Percentiles rank a stretch among this genome's conserved stretches.
Conservation (phyloP, 306 rosid species). For the Styphnolobium japonicum region DNA sequence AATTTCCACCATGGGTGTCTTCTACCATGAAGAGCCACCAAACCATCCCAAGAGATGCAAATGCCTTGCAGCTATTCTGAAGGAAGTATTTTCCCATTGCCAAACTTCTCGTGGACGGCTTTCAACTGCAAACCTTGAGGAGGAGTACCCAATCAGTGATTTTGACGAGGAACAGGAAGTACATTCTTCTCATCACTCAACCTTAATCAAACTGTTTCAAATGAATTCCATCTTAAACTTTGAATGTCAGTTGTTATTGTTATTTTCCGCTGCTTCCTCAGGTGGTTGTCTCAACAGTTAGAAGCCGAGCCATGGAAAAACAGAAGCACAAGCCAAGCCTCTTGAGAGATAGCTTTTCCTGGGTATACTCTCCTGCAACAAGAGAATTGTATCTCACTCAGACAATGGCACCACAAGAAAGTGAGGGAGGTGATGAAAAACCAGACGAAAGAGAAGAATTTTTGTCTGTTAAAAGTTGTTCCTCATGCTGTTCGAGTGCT, state of each 20-base stretch:
- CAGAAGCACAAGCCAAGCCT: conserved; percentile 46
- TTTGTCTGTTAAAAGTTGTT: conserved; percentile 57
- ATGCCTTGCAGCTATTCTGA: conserved; percentile 48
- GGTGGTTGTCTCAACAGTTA: conserved; percentile 73
- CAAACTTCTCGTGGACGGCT: conserved; percentile 38
- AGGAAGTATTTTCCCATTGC: conserved; percentile 60
- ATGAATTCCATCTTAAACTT: conserved; percentile 8
- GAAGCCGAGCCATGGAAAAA: conserved; percentile 66
- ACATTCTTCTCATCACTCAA: neutral
- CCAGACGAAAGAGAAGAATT: conserved; percentile 55
- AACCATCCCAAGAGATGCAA: conserved; percentile 56
- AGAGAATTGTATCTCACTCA: conserved; percentile 48
- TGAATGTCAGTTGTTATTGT: neutral
- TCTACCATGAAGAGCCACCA: conserved; percentile 67
- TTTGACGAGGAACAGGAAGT: conserved; percentile 75
- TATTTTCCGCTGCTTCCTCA: conserved; percentile 14
- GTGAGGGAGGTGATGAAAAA: conserved; percentile 28
- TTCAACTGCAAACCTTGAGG: conserved; percentile 47
- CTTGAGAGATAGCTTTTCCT: conserved; percentile 49
- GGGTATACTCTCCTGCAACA: conserved; percentile 55
- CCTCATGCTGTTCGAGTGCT: conserved; percentile 60
- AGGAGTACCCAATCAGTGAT: conserved; percentile 51
- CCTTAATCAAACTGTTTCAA: neutral
- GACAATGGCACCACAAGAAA: conserved; percentile 21
- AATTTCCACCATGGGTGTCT: conserved; percentile 55